These are phyloP conservation scores for Daldinia bambusicola DNA, from an alignment of 495 filamentous ascomycete genomes.

Conservation along the genomic window DNA sequence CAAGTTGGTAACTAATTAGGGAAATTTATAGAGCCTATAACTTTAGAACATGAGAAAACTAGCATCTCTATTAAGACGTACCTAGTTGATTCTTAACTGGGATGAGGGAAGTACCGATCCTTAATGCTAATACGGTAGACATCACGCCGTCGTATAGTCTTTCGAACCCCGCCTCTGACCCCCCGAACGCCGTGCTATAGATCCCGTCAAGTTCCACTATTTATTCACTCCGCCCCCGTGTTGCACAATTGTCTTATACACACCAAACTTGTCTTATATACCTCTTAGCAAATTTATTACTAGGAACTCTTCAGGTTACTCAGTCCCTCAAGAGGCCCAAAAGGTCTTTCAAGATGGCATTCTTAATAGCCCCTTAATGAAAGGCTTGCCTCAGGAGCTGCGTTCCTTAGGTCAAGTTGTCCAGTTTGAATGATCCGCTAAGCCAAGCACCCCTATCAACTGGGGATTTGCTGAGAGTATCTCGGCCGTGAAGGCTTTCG, in stretches of 20 bases:
- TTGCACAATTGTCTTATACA: not conserved
- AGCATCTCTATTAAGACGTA: too few species aligned
- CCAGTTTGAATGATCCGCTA: not conserved
- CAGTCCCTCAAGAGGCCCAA: conserved; percentile 39
- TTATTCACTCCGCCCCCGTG: too few species aligned
- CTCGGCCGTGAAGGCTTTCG: not conserved
- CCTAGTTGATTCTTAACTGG: too few species aligned
- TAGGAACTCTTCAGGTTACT: conserved; percentile 28
- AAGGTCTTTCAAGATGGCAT: conserved; percentile 42
- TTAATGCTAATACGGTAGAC: not conserved
- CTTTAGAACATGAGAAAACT: too few species aligned
- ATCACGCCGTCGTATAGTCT: not conserved
- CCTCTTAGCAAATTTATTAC: too few species aligned
- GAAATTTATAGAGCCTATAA: too few species aligned
- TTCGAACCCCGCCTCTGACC: not conserved
- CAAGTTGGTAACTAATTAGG: too few species aligned
- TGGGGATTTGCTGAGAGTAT: not conserved
- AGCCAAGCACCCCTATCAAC: not conserved
- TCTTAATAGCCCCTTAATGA: conserved; percentile 38
- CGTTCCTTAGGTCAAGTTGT: not conserved
- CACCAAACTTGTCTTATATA: too few species aligned
- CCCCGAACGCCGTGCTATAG: not conserved
- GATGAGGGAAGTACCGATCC: too few species aligned
- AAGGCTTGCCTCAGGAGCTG: conserved; percentile 25
- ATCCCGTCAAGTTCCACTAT: not conserved